Evolutionary conservation across 2,329 filamentous ascomycete species (phyloP).

Genomic region (Diplodia corticola): DNA sequence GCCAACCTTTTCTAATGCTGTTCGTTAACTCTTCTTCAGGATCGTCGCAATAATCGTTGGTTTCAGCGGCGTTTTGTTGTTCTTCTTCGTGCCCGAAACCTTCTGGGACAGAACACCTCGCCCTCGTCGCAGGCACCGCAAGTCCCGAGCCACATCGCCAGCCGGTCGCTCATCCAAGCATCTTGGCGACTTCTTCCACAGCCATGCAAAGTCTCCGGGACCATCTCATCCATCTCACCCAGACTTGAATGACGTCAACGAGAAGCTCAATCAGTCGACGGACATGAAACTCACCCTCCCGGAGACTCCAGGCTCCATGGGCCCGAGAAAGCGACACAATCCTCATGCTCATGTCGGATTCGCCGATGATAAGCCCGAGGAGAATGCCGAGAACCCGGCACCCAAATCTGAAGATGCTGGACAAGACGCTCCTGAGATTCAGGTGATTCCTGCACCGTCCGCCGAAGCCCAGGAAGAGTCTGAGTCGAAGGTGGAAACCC

Average conservation of each 20-base stretch:
- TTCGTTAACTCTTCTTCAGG: conserved; percentile 47
- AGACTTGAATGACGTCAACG: neutral
- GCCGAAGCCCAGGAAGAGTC: conserved; percentile 15
- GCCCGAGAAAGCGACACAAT: conserved; percentile 29
- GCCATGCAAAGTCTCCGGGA: neutral
- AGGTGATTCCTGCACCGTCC: conserved; percentile 16
- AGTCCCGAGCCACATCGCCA: conserved; percentile 7
- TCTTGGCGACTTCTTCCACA: conserved; percentile 23
- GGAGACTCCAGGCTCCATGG: conserved; percentile 1
- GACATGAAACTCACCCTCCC: neutral
- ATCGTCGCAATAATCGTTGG: conserved; percentile 79
- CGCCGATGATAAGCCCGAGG: conserved; percentile 32
- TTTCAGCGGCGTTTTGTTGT: conserved; percentile 69
- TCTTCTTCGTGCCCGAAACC: conserved; percentile 90
- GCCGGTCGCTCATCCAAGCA: neutral
- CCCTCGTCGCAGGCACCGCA: conserved; percentile 34
- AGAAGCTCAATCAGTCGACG: conserved; percentile 21
- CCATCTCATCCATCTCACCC: conserved; percentile 5
- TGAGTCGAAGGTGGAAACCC: conserved; percentile 26
- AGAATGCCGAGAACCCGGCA: neutral
- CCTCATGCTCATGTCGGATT: conserved; percentile 59
- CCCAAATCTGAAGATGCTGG: neutral
- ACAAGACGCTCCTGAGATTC: conserved; percentile 3
- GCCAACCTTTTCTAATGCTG: neutral
- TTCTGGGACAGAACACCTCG: conserved; percentile 88